Conservation (phyloP, 2,329 filamentous ascomycete genomes). For the Graphiopsis chlorocephala region DNA sequence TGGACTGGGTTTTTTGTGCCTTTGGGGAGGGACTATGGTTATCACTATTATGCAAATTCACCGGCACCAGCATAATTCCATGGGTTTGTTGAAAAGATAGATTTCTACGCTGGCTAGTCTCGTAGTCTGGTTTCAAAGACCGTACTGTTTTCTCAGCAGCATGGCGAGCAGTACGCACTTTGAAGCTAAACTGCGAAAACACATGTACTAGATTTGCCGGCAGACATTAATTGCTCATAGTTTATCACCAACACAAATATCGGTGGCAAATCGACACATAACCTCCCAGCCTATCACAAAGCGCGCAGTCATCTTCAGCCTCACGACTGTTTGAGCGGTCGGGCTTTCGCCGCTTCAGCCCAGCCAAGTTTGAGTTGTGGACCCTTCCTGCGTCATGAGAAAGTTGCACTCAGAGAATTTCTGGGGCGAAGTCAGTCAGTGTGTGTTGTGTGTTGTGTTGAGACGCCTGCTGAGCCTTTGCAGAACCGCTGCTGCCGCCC, state of each 20-base stretch:
- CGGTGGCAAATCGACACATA: background rate
- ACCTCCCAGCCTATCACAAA: background rate
- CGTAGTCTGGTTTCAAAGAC: too few relatives aligned
- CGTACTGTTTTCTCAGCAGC: too few relatives aligned
- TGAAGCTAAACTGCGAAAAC: too few relatives aligned
- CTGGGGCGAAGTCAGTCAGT: background rate
- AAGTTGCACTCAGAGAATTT: background rate
- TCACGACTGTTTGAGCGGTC: background rate
- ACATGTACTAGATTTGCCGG: background rate
- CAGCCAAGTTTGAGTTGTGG: background rate
- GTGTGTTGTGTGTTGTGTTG: background rate
- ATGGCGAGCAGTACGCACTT: too few relatives aligned
- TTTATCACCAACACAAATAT: background rate
- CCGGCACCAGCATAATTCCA: background rate
- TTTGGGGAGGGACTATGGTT: background rate
- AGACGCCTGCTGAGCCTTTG: constrained; percentile 1
- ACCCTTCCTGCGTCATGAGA: background rate
- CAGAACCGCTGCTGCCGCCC: background rate
- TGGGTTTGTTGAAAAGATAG: too few relatives aligned
- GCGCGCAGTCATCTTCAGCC: background rate
- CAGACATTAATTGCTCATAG: background rate
- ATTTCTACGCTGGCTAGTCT: too few relatives aligned
- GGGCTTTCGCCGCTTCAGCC: background rate
- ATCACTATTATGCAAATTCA: too few relatives aligned
- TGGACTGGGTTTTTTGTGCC: background rate